These are phyloP conservation scores for Collybia sordida DNA, from an alignment of 768 basidiomycete genomes.

Conservation along the genomic window DNA sequence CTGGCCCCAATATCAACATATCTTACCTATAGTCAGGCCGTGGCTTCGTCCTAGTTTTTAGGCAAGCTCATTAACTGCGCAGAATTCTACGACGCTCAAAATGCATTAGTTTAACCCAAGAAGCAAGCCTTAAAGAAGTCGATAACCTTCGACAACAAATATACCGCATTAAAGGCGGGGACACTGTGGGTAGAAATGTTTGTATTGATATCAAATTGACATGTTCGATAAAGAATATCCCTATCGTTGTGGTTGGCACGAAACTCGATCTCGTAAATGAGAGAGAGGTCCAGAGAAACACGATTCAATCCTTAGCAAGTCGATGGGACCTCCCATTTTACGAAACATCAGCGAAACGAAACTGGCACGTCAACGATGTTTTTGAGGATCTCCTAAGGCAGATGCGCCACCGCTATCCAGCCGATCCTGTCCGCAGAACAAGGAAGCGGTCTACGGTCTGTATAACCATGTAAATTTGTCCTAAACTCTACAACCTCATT, in stretches of 20 bases:
- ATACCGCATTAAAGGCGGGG: slow-evolving; percentile 72
- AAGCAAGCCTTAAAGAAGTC: slow-evolving; percentile 77
- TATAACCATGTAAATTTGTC: slow-evolving; percentile 38
- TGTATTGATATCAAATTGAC: neutral
- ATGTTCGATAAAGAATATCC: slow-evolving; percentile 47
- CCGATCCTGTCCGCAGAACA: slow-evolving; percentile 37
- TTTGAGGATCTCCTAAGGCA: slow-evolving; percentile 77
- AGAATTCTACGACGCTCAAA: slow-evolving; percentile 4
- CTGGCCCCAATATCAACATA: slow-evolving; percentile 3
- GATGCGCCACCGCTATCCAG: slow-evolving; percentile 68
- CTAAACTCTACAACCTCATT: neutral
- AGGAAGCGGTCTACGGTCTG: slow-evolving; percentile 34
- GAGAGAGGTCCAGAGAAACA: slow-evolving; percentile 68
- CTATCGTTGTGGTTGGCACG: slow-evolving; percentile 86
- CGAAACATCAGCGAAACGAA: slow-evolving; percentile 85
- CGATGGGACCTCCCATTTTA: slow-evolving; percentile 77
- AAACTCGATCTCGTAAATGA: slow-evolving; percentile 81
- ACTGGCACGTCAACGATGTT: slow-evolving; percentile 78
- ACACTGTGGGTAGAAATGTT: slow-evolving; percentile 41
- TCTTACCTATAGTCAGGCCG: slow-evolving; percentile 52
- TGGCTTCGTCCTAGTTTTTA: slow-evolving; percentile 86
- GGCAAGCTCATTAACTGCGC: slow-evolving; percentile 35
- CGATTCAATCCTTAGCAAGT: slow-evolving; percentile 62
- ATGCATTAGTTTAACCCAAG: slow-evolving; percentile 82
- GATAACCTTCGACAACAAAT: slow-evolving; percentile 82